Evolutionary conservation across 176 grass and related monocot species (phyloP).

Genomic region (Lolium rigidum): DNA sequence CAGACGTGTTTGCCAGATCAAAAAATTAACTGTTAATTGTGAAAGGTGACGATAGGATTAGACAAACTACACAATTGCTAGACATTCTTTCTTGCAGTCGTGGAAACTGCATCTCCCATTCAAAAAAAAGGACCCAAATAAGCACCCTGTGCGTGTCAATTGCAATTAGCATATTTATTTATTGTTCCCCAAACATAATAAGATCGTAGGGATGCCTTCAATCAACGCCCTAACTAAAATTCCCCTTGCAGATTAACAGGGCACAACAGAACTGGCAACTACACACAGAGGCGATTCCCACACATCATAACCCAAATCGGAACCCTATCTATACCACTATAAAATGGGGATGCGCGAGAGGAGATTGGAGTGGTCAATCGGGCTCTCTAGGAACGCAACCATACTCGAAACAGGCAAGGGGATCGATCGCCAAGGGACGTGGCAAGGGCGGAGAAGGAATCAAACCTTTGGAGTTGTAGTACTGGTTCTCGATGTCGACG

Average conservation of each 20-base stretch:
- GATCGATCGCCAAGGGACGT: no score
- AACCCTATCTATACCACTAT: background rate
- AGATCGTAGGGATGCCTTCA: background rate
- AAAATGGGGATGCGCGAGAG: background rate
- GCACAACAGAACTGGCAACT: background rate
- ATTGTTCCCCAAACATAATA: background rate
- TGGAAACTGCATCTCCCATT: background rate
- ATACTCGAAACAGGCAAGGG: background rate
- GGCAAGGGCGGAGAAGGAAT: background rate
- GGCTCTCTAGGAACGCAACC: background rate
- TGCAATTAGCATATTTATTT: background rate
- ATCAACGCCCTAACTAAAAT: background rate
- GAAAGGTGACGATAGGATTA: background rate
- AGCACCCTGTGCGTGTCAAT: background rate
- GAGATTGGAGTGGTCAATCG: background rate
- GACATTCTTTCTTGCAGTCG: background rate
- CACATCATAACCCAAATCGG: background rate
- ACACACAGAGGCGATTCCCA: background rate
- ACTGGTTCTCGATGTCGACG: conserved; percentile 99
- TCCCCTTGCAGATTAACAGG: background rate
- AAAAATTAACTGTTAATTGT: conserved; percentile 9
- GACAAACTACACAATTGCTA: background rate
- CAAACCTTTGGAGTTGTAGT: conserved; percentile 99
- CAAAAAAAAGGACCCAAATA: background rate
- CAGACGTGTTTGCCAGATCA: background rate